Evolutionary conservation across 2,329 filamentous ascomycete species (phyloP).

Genomic region (Colletotrichum scovillei): DNA sequence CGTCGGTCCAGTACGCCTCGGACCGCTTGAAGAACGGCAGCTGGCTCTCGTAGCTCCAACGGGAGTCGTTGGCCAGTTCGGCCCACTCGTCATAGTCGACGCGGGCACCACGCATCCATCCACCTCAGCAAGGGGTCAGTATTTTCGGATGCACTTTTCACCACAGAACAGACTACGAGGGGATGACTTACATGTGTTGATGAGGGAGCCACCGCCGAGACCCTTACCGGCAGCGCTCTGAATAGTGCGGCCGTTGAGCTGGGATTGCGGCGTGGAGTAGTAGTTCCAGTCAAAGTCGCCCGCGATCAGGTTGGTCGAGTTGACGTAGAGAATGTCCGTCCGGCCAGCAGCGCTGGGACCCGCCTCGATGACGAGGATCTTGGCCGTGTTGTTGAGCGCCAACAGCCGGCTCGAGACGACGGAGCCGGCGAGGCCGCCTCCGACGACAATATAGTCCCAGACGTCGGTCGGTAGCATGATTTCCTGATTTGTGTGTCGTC

Average conservation of each 20-base stretch:
- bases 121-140: slow-evolving; percentile 38
- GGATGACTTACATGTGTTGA: slow-evolving; percentile 48
- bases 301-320: slow-evolving; percentile 43
- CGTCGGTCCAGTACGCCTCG: slow-evolving; percentile 44
- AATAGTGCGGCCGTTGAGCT: slow-evolving; percentile 40
- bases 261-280: slow-evolving; percentile 43
- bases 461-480: slow-evolving; percentile 11
- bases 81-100: slow-evolving; percentile 59
- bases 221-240: slow-evolving; percentile 49
- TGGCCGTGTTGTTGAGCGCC: slow-evolving; percentile 39
- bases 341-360: slow-evolving; percentile 45
- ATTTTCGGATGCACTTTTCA: not conserved
- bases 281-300: slow-evolving; percentile 50
- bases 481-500: too few relatives aligned
- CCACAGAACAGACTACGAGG: too few relatives aligned
- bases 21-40: slow-evolving; percentile 57
- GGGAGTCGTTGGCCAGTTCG: slow-evolving; percentile 45
- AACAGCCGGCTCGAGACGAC: slow-evolving; percentile 48
- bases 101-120: slow-evolving; percentile 55
- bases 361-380: slow-evolving; percentile 52
- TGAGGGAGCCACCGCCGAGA: slow-evolving; percentile 52
- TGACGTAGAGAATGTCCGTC: slow-evolving; percentile 41
- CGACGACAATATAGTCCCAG: slow-evolving; percentile 51
- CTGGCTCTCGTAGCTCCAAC: slow-evolving; percentile 58
- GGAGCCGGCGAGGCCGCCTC: slow-evolving; percentile 50